Conservation (phyloP, 257 asterid species). For the Solanum appendiculatum region DNA sequence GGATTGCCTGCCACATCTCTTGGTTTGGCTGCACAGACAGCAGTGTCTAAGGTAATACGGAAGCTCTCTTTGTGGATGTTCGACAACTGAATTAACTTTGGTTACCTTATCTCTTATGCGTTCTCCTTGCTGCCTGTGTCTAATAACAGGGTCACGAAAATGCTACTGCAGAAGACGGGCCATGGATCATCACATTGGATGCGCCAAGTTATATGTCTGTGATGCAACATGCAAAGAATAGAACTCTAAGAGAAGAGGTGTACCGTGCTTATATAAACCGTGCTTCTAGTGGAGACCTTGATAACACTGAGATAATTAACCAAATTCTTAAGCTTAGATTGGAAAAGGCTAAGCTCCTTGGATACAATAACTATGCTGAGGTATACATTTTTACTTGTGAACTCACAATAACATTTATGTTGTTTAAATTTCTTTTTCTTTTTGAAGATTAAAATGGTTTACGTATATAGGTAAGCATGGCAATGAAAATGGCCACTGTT, state of each 20-base stretch:
- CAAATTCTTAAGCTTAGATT: slow-evolving; percentile 79
- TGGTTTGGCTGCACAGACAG: slow-evolving; percentile 98
- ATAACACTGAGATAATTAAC: slow-evolving; percentile 74
- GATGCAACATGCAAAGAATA: slow-evolving; percentile 82
- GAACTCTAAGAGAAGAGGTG: slow-evolving; percentile 90
- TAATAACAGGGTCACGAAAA: slow-evolving; percentile 75
- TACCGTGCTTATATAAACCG: slow-evolving; percentile 83
- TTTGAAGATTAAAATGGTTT: background rate
- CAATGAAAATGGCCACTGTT: slow-evolving; percentile 92
- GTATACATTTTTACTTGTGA: slow-evolving; percentile 19
- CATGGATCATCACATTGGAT: slow-evolving; percentile 92
- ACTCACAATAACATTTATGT: background rate
- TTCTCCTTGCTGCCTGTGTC: slow-evolving; percentile 3
- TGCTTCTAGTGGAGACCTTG: slow-evolving; percentile 88
- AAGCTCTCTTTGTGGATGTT: background rate
- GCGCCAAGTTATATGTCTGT: slow-evolving; percentile 88
- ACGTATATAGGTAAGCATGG: slow-evolving; percentile 76
- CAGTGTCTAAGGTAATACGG: slow-evolving; percentile 67
- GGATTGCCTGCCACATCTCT: slow-evolving; percentile 85
- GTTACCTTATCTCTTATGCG: background rate
- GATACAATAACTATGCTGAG: slow-evolving; percentile 90
- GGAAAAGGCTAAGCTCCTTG: slow-evolving; percentile 96
- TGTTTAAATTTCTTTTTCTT: background rate
- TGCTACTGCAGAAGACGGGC: slow-evolving; percentile 91
- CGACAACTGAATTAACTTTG: background rate